These are phyloP conservation scores for Alternaria novae-zelandiae DNA, from an alignment of 2,329 filamentous ascomycete species.

Conservation along the genomic window DNA sequence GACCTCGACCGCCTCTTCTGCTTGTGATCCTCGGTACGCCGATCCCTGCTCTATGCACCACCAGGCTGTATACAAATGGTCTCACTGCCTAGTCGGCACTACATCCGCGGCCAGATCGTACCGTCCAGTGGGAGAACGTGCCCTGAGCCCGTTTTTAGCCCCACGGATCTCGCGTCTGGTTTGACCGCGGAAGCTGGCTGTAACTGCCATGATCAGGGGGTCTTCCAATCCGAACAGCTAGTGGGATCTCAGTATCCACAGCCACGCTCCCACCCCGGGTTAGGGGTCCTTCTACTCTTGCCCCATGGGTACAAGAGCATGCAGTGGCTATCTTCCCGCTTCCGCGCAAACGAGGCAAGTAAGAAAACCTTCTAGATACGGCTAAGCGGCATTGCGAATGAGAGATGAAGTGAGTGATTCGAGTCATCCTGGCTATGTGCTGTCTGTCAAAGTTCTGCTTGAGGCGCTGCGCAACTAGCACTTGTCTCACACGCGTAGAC, in stretches of 20 bases:
- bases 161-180: not conserved
- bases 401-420: not conserved
- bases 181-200: not conserved
- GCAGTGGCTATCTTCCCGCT: not conserved
- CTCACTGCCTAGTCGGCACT: not conserved
- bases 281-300: not conserved
- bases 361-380: not conserved
- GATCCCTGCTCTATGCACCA: not conserved
- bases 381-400: not conserved
- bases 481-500: not conserved
- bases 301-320: not conserved
- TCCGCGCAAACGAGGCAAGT: not conserved
- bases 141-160: not conserved
- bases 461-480: not conserved
- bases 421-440: not conserved
- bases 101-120: not conserved
- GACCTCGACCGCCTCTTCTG: not conserved
- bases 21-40: not conserved
- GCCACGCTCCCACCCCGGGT: not conserved
- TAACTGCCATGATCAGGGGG: not conserved
- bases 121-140: not conserved
- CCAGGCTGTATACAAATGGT: not conserved
- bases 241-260: not conserved
- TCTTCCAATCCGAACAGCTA: not conserved
- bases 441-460: not conserved